Conservation (phyloP, 108 stramenopile species). For the Seminavis robusta region DNA sequence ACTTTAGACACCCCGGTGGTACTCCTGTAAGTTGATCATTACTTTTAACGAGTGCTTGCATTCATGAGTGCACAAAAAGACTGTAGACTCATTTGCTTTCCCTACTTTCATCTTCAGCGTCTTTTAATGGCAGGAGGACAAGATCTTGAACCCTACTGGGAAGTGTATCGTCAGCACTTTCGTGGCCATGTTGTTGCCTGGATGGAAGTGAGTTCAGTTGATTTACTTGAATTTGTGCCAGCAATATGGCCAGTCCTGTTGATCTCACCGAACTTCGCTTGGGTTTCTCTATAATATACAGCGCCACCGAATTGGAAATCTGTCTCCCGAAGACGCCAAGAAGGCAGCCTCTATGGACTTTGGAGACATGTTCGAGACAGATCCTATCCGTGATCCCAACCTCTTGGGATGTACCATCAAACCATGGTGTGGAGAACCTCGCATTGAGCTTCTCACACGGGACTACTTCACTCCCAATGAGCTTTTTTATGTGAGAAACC, state of each 20-base stretch:
- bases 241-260: background rate
- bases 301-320: constrained; percentile 35
- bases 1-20: constrained; percentile 60
- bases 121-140: constrained; percentile 79
- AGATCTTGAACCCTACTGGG: constrained; percentile 83
- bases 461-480: constrained; percentile 75
- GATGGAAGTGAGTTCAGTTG: constrained; percentile 30
- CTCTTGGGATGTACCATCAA: constrained; percentile 31
- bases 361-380: constrained; percentile 47
- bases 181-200: constrained; percentile 36
- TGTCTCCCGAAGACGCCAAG: constrained; percentile 23
- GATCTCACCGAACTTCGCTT: background rate
- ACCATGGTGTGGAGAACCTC: constrained; percentile 77
- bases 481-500: constrained; percentile 75
- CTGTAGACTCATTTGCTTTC: too few relatives aligned
- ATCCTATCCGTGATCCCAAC: constrained; percentile 54
- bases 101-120: too few relatives aligned
- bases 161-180: constrained; percentile 51
- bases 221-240: background rate
- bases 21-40: constrained; percentile 13
- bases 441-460: constrained; percentile 50
- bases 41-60: too few relatives aligned
- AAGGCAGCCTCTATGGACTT: constrained; percentile 10
- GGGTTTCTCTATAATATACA: background rate
- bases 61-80: too few relatives aligned